A percentile compares a stretch with the other conserved stretches of the same genome.
These are phyloP conservation scores for Gryganskiella cystojenkinii DNA, from an alignment of 192 early-diverging fungal genomes.

Conservation along the genomic window DNA sequence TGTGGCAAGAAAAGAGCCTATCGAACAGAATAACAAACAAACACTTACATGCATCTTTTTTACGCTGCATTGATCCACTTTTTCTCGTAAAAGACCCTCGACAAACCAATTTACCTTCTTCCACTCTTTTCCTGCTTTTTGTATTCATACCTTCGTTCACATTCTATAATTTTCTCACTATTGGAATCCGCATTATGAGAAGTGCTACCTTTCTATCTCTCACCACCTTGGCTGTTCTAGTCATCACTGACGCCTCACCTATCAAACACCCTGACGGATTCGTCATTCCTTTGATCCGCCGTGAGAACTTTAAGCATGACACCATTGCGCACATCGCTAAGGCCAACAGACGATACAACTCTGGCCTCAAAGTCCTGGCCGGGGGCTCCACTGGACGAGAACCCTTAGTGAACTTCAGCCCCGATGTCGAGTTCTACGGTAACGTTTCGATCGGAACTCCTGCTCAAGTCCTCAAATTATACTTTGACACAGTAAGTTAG, in stretches of 20 bases:
- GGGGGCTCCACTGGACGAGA: constrained; percentile 7
- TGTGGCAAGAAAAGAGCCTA: no score
- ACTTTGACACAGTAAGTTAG: constrained; percentile 50
- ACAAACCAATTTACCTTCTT: no score
- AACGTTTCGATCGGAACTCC: constrained; percentile 47
- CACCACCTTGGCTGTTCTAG: constrained; percentile 20
- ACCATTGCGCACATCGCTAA: constrained; percentile 15
- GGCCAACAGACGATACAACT: constrained; percentile 6
- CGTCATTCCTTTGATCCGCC: constrained; percentile 10
- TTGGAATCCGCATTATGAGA: no score
- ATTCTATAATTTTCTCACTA: no score
- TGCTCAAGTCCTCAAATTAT: constrained; percentile 28
- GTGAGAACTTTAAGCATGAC: constrained; percentile 14
- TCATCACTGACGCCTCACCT: constrained; percentile 12
- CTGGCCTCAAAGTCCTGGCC: neutral
- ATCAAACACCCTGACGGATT: constrained; percentile 3
- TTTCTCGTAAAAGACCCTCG: no score
- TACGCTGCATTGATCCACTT: no score
- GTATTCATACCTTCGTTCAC: no score
- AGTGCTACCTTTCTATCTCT: no score
- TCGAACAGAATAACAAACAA: no score
- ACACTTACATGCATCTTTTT: no score
- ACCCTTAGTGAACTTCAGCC: constrained; percentile 38
- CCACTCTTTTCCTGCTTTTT: no score
- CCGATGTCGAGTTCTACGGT: constrained; percentile 54